phyloP scores from a whole-genome alignment of 2,329 filamentous ascomycete genomes.

The Meredithiella fracta region DNA sequence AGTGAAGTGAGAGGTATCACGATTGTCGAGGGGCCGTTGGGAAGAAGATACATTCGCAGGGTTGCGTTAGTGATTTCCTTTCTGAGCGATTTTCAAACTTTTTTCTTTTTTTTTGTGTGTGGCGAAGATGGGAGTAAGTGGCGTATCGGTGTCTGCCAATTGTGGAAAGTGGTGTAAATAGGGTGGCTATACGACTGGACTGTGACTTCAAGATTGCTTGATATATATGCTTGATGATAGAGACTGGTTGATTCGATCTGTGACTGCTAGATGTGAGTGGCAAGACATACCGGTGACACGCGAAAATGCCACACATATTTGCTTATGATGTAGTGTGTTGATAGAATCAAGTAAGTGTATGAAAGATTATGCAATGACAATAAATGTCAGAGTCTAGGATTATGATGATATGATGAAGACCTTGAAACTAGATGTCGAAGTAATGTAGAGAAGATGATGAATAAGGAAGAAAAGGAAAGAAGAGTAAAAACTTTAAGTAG shows the following conservation, averaged over 20 bases:
- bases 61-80: not conserved
- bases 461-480: not conserved
- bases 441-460: not conserved
- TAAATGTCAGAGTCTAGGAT: too few relatives aligned
- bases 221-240: not conserved
- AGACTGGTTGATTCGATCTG: not conserved
- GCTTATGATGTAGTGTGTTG: not conserved
- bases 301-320: constrained; percentile 93
- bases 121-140: not conserved
- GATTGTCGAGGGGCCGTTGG: not conserved
- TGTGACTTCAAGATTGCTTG: not conserved
- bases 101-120: not conserved
- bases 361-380: not conserved
- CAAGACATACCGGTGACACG: constrained; percentile 64
- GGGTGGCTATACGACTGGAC: too few relatives aligned
- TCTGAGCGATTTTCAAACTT: not conserved
- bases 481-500: not conserved
- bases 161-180: too few relatives aligned
- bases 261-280: constrained; percentile 1
- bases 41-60: not conserved
- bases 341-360: not conserved
- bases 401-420: too few relatives aligned
- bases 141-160: not conserved
- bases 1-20: too few relatives aligned
- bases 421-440: not conserved